Conservation (phyloP, 306 rosid species). For the Trifolium dubium region DNA sequence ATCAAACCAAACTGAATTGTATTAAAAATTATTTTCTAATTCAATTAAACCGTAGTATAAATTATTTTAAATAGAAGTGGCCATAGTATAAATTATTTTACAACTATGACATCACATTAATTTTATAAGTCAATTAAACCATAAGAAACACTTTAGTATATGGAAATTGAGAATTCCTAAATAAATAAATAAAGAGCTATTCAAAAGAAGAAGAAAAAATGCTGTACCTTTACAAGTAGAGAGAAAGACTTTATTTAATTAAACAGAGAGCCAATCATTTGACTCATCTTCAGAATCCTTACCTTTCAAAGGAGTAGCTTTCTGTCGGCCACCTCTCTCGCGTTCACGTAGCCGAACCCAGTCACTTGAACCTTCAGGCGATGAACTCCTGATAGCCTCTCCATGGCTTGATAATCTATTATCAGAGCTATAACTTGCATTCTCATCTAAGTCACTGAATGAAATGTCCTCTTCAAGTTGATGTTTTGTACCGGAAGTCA, state of each 20-base stretch:
- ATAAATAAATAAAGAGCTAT: conserved; percentile 44
- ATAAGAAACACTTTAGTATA: conserved; percentile 34
- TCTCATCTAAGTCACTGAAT: conserved; percentile 85
- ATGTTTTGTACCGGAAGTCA: conserved; percentile 47
- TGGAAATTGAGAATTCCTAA: conserved; percentile 29
- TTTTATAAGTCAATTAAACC: not conserved
- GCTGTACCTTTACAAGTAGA: conserved; percentile 53
- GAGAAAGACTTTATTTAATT: conserved; percentile 45
- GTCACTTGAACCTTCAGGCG: conserved; percentile 67
- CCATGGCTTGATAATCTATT: conserved; percentile 51
- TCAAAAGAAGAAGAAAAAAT: not conserved
- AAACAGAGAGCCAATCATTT: conserved; percentile 78
- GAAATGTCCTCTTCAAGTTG: conserved; percentile 68
- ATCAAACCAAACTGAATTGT: too few relatives aligned
- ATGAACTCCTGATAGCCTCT: conserved; percentile 50
- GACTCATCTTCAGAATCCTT: conserved; percentile 88
- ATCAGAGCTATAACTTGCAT: conserved; percentile 58
- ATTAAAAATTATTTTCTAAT: too few relatives aligned
- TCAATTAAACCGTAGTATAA: too few relatives aligned
- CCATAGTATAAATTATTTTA: not conserved
- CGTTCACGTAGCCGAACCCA: conserved; percentile 78
- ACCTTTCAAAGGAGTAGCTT: conserved; percentile 46
- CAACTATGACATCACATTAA: conserved; percentile 12
- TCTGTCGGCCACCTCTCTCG: conserved; percentile 43
- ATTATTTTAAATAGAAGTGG: not conserved